These are phyloP conservation scores for Sporothrix dimorphospora DNA, from an alignment of 2,329 filamentous ascomycete genomes.

Conservation along the genomic window DNA sequence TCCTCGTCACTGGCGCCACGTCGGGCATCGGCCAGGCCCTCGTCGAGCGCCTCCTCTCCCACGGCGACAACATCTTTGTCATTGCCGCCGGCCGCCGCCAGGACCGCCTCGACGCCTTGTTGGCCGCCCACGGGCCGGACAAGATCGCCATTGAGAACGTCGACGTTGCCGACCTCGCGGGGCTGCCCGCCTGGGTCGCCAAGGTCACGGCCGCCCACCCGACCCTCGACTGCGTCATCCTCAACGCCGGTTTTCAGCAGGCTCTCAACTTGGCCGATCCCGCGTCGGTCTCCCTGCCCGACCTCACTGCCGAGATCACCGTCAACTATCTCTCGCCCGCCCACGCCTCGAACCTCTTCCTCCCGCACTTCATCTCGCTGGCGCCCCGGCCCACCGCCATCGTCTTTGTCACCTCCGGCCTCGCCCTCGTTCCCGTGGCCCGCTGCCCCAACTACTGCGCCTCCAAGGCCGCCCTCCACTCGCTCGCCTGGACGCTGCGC, in stretches of 20 bases:
- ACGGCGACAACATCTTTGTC: slow-evolving; percentile 50
- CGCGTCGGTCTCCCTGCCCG: slow-evolving; percentile 40
- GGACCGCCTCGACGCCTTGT: slow-evolving; percentile 54
- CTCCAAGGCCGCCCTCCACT: slow-evolving; percentile 57
- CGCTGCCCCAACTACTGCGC: slow-evolving; percentile 56
- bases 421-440: slow-evolving; percentile 53
- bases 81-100: slow-evolving; percentile 57
- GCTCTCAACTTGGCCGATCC: slow-evolving; percentile 52
- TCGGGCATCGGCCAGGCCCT: slow-evolving; percentile 57
- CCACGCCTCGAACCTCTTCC: slow-evolving; percentile 35
- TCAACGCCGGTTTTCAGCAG: slow-evolving; percentile 61
- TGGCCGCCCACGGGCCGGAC: slow-evolving; percentile 47
- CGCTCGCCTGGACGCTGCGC: slow-evolving; percentile 38
- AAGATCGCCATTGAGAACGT: slow-evolving; percentile 48
- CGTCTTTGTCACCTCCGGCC: slow-evolving; percentile 36
- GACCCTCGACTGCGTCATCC: slow-evolving; percentile 57
- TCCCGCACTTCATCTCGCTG: slow-evolving; percentile 43
- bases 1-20: slow-evolving; percentile 59
- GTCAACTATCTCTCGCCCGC: slow-evolving; percentile 35
- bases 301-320: slow-evolving; percentile 38
- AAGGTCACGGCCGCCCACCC: slow-evolving; percentile 48
- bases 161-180: slow-evolving; percentile 51
- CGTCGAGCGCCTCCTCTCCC: slow-evolving; percentile 46
- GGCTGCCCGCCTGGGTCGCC: slow-evolving; percentile 48
- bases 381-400: slow-evolving; percentile 36